Percentiles rank a stretch among this genome's conserved stretches.
Conservation (phyloP, 2,329 filamentous ascomycete species). For the Aspergillus japonicus region DNA sequence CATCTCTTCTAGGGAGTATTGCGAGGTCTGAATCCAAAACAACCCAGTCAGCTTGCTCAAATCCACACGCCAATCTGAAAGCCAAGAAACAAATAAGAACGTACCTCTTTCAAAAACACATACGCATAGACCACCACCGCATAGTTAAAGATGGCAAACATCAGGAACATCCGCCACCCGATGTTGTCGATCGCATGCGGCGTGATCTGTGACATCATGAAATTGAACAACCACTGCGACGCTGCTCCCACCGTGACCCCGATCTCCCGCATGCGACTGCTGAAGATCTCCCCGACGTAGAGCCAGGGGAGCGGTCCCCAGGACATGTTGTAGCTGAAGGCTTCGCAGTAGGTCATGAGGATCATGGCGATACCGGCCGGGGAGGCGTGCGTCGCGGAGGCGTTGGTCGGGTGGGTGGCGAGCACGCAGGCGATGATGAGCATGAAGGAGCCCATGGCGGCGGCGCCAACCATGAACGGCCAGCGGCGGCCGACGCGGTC, state of each 20-base stretch:
- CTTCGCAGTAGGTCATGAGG: conserved; percentile 54
- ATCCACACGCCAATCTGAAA: neutral
- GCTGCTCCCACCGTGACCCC: conserved; percentile 37
- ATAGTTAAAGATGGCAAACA: conserved; percentile 53
- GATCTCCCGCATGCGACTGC: conserved; percentile 36
- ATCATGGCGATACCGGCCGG: conserved; percentile 47
- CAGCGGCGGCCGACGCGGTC: conserved; percentile 51
- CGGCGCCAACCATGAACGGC: conserved; percentile 51
- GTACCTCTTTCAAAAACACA: conserved; percentile 43
- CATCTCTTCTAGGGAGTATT: conserved; percentile 49
- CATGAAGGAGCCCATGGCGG: conserved; percentile 54
- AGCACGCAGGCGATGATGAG: conserved; percentile 53
- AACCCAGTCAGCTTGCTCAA: conserved; percentile 4
- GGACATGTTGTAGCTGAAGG: conserved; percentile 42
- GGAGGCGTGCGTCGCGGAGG: conserved; percentile 32
- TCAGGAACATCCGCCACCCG: conserved; percentile 51
- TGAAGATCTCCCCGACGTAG: conserved; percentile 40
- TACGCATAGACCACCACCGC: conserved; percentile 46
- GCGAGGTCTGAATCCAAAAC: conserved; percentile 35
- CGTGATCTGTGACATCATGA: conserved; percentile 41
- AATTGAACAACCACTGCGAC: conserved; percentile 43
- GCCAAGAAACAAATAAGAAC: conserved; percentile 10
- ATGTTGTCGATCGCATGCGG: conserved; percentile 48
- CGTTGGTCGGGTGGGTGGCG: conserved; percentile 44
- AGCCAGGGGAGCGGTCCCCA: conserved; percentile 41